phyloP scores from a whole-genome alignment of 371 early-diverging fungal genomes.

The Nematocida sp. region DNA sequence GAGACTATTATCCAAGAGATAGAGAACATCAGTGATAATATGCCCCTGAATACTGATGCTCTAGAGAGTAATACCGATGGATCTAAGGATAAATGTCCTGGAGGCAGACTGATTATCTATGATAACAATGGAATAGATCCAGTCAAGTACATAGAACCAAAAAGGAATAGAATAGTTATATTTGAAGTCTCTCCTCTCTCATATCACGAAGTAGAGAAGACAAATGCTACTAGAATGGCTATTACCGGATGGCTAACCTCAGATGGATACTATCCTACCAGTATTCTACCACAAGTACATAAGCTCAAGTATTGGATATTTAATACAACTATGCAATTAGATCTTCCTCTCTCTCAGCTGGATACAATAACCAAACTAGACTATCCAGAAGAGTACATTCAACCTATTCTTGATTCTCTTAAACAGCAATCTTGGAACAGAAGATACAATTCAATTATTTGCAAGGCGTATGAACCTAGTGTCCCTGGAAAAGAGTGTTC shows the following conservation, averaged over 20 bases:
- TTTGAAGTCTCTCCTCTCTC: conserved; percentile 63
- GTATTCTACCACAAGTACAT: conserved; percentile 7
- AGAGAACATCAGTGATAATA: too few relatives aligned
- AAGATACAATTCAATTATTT: too few relatives aligned
- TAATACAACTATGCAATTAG: too few relatives aligned
- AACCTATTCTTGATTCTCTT: not conserved
- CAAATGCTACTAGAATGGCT: conserved; percentile 54
- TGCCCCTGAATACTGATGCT: too few relatives aligned
- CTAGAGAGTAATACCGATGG: not conserved
- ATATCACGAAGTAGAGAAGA: conserved; percentile 62
- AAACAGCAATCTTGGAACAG: not conserved
- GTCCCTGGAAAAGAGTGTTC: too few relatives aligned
- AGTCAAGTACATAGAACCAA: conserved; percentile 53
- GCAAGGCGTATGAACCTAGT: too few relatives aligned
- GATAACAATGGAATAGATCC: conserved; percentile 52
- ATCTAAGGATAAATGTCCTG: not conserved
- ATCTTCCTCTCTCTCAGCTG: too few relatives aligned
- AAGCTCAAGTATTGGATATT: conserved; percentile 23
- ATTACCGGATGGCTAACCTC: conserved; percentile 64
- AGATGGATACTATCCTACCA: conserved; percentile 1
- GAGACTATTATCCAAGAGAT: not conserved
- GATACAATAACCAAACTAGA: not conserved
- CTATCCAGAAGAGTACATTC: not conserved
- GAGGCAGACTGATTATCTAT: conserved; percentile 60
- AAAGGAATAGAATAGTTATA: conserved; percentile 60